These are phyloP conservation scores for Candida glaebosa DNA, from an alignment of 805 yeast genomes.

Conservation along the genomic window DNA sequence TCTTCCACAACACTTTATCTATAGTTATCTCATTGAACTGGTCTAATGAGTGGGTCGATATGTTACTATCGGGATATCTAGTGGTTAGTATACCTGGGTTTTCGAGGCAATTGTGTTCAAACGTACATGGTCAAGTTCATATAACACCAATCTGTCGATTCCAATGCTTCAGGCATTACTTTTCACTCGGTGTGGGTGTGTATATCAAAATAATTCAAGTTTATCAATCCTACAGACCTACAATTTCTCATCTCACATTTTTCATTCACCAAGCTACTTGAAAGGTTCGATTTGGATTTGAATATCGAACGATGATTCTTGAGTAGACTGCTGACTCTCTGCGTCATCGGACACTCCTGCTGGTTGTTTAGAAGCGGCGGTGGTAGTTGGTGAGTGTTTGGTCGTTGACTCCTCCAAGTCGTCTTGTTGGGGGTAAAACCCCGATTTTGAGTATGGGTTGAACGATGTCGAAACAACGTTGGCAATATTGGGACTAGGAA, in stretches of 20 bases:
- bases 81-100: slow-evolving; percentile 7
- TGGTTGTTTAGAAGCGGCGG: slow-evolving; percentile 17
- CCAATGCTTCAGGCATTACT: not conserved
- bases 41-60: slow-evolving; percentile 1
- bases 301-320: not conserved
- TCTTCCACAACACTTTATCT: slow-evolving; percentile 31
- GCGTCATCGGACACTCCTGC: slow-evolving; percentile 19
- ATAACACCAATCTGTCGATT: slow-evolving; percentile 19
- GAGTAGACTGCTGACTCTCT: slow-evolving; percentile 1
- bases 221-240: not conserved
- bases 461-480: slow-evolving; percentile 1
- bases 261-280: not conserved
- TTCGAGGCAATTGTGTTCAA: not conserved
- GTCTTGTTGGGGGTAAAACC: slow-evolving; percentile 11
- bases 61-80: slow-evolving; percentile 7
- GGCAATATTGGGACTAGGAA: not conserved
- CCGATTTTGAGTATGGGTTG: slow-evolving; percentile 15
- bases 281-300: not conserved
- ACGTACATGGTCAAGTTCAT: slow-evolving; percentile 22
- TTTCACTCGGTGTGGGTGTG: no score
- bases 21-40: slow-evolving; percentile 16
- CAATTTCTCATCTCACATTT: not conserved
- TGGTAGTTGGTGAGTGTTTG: not conserved
- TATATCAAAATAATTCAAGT: no score
- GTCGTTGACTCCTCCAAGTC: not conserved